Evolutionary conservation across 495 filamentous ascomycete species (phyloP).

Genomic region (Wilcoxina mikolae): DNA sequence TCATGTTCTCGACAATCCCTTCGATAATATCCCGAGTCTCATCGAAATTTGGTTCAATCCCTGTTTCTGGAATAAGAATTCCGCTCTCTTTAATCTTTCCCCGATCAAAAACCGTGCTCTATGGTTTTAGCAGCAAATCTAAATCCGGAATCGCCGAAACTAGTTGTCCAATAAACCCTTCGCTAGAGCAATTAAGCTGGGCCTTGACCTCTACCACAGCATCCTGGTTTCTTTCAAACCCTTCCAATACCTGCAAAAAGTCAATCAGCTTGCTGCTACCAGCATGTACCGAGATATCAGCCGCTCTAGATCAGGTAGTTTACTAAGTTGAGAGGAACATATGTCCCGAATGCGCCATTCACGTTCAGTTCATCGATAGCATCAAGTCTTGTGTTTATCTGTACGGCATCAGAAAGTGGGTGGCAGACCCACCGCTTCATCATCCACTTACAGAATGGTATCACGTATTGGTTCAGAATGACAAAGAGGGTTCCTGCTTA

Average conservation of each 20-base stretch:
- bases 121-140: slow-evolving; percentile 52
- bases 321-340: slow-evolving; percentile 69
- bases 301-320: slow-evolving; percentile 91
- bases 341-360: slow-evolving; percentile 62
- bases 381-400: slow-evolving; percentile 90
- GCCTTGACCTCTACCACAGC: slow-evolving; percentile 64
- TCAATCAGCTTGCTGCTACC: slow-evolving; percentile 74
- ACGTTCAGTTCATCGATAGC: slow-evolving; percentile 87
- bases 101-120: slow-evolving; percentile 89
- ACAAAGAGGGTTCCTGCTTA: slow-evolving; percentile 72
- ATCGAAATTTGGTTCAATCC: slow-evolving; percentile 88
- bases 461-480: slow-evolving; percentile 85
- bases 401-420: slow-evolving; percentile 66
- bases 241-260: slow-evolving; percentile 86
- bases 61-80: slow-evolving; percentile 69
- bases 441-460: slow-evolving; percentile 87
- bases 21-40: slow-evolving; percentile 63
- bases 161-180: slow-evolving; percentile 72
- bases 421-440: slow-evolving; percentile 98
- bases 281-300: slow-evolving; percentile 92
- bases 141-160: slow-evolving; percentile 76
- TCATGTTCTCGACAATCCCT: slow-evolving; percentile 52
- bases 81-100: slow-evolving; percentile 56
- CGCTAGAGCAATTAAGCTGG: slow-evolving; percentile 52
- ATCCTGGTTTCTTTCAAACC: slow-evolving; percentile 93